Percentiles rank a stretch among this genome's conserved stretches.
Conservation (phyloP, 139 green algal genomes). For the Ulvella scutata region DNA sequence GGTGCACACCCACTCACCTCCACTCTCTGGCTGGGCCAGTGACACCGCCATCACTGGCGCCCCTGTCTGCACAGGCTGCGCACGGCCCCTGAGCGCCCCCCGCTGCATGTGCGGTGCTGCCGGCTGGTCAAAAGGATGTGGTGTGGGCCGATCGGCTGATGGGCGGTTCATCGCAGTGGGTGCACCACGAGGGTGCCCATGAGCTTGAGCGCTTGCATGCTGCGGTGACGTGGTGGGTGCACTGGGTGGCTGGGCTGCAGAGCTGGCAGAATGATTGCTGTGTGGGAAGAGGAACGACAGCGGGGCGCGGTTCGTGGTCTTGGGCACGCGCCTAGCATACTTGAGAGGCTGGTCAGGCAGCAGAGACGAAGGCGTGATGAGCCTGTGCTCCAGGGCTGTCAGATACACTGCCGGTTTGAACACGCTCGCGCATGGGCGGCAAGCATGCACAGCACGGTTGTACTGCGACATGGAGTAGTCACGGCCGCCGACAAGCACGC, state of each 20-base stretch:
- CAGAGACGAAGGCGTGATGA: conserved; percentile 9
- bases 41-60: background rate
- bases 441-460: conserved; percentile 28
- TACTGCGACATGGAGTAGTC: conserved; percentile 22
- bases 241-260: no score
- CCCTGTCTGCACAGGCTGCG: no score
- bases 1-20: background rate
- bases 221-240: no score
- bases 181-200: no score
- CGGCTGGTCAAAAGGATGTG: no score
- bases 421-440: conserved; percentile 10
- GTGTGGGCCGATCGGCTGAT: no score
- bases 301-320: background rate
- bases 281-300: background rate
- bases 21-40: background rate
- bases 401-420: conserved; percentile 41
- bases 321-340: background rate
- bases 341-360: conserved; percentile 16
- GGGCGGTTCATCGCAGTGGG: no score
- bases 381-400: conserved; percentile 20
- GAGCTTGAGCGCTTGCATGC: no score
- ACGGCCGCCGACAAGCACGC: conserved; percentile 30
- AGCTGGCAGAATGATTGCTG: no score
- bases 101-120: no score
- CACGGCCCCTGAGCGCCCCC: no score